Evolutionary conservation across 306 rosid genomes (phyloP).

Genomic region (Sindora glabra): DNA sequence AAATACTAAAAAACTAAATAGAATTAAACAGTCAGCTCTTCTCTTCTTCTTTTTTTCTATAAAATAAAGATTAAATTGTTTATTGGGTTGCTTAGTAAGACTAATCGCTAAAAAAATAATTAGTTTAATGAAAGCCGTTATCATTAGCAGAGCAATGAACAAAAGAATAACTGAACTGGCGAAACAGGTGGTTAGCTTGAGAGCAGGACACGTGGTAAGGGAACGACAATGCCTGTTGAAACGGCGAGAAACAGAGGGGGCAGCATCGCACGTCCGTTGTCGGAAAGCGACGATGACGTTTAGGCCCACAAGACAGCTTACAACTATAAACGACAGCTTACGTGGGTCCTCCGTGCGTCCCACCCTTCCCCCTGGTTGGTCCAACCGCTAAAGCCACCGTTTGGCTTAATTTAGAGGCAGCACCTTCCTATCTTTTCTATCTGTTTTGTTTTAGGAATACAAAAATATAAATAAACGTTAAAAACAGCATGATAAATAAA

Average conservation of each 20-base stretch:
- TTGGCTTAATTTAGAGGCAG: no score
- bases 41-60: no score
- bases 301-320: slow-evolving; percentile 11
- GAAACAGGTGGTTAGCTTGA: not conserved
- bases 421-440: no score
- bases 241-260: not conserved
- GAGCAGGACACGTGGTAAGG: slow-evolving; percentile 14
- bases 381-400: not conserved
- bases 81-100: no score
- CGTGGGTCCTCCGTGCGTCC: slow-evolving; percentile 11
- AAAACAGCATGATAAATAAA: no score
- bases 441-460: no score
- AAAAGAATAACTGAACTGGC: not conserved
- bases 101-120: no score
- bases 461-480: no score
- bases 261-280: slow-evolving; percentile 11
- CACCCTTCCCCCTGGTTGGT: not conserved
- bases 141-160: not conserved
- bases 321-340: not conserved
- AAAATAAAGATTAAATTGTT: no score
- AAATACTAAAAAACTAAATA: no score
- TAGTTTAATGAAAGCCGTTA: not conserved
- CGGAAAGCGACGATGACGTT: slow-evolving; percentile 18
- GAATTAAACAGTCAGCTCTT: no score
- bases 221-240: not conserved